Base-by-base conservation (phyloP, 352 stramenopile genomes). In the Globisporangium barbulae region DNA sequence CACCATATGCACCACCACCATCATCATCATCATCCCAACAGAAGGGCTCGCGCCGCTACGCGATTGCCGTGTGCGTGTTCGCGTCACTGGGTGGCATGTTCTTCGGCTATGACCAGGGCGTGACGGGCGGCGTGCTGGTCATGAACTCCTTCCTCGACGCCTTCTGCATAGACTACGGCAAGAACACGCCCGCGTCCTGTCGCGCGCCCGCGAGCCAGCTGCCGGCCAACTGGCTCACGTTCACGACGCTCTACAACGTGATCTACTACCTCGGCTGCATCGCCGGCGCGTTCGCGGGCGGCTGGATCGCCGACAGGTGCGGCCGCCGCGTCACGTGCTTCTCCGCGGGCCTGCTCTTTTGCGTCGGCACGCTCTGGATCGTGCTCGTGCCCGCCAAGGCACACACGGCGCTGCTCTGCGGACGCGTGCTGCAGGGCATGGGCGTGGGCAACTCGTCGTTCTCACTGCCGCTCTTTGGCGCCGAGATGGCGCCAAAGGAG, bases 361-460 rank as follows among this genome's bases (percentile, higher is more conserved):
- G 73, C 41, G 31, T 71, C 12, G 77, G 75, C 15, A 82, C 77
- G 35, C 10, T 72, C 3, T 77, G 67, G 59, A 47, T 84, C 37
- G 52, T 73, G 15, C 33, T 69, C 8, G 65, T 65, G 2, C 65
- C 68, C 0, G 50, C 61, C 3, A 45, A 59, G 3, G 52, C 64
- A 17, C 76, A 81, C 63, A 68, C 56, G 2, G 17, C 63, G 9
- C 44, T 75, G 15, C 68, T 83, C 0, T 10, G 75, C 2, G 73
- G 42, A 2, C 75, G 78, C n/a, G 17, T 77, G n/a, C 17, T 81
- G 0, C 73, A 78, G 42, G 78, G 75, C 41, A 56, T 78, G 50
- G 75, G 75, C 35, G 72, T 78, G 10, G 75, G 75, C 63, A 78
- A 79, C 42, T 76, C 71, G 57, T 84, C 75, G 39, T 76, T 84